Evolutionary conservation across 1,139 yeast genomes (phyloP), one percentile per base, ranked within the genome.

Genomic region (Meyerozyma carpophila): DNA sequence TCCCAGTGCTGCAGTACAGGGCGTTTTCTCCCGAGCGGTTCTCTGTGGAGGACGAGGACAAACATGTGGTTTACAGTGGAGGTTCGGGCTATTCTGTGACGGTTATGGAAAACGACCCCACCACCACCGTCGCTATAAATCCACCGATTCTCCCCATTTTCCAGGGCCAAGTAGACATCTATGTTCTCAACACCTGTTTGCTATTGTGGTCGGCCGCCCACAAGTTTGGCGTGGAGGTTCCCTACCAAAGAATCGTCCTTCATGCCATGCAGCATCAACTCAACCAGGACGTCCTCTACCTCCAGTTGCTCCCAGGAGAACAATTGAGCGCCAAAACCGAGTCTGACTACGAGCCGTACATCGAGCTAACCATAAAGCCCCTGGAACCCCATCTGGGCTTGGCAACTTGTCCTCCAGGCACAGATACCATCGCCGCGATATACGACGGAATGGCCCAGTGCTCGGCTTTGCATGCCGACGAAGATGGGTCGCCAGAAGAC

Each of bases 41-140:
- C 50, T 60, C 70, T 9, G 52, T 63, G 18, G 64, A 58, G 21
- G 72, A 68, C 42, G 73, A 69, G 45, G 78, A 73, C 51, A 70
- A 71, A 51, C 59, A 64, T 46, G 69, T 74, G 26, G 52, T 74
- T 8, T 66, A 70, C 47, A 73, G 68, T 5, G 77, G 77, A 5
- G 74, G 73, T 3, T 36, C 50, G 5, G 49, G 50, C 27, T 66
- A 50, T 43, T 20, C 41, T 13, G 41, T 45, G 3, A 27, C 43
- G 20, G 41, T 65, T 3, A 31, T 48, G 13, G 43, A 57, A 36
- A 56, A 51, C 41, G 58, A 58, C 39, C 53, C 57, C 8, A 43
- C 45, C 13, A 51, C 46, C 34, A 39, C 42, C 4, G 47, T 62
- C 3, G 34, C 31, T 25, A 40, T 54, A 16, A 43, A 48, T 27